Evolutionary conservation across 1,284 basidiomycete genomes (phyloP), one percentile per base, ranked within the genome.

Genomic region (Cryptococcus deneoformans): DNA sequence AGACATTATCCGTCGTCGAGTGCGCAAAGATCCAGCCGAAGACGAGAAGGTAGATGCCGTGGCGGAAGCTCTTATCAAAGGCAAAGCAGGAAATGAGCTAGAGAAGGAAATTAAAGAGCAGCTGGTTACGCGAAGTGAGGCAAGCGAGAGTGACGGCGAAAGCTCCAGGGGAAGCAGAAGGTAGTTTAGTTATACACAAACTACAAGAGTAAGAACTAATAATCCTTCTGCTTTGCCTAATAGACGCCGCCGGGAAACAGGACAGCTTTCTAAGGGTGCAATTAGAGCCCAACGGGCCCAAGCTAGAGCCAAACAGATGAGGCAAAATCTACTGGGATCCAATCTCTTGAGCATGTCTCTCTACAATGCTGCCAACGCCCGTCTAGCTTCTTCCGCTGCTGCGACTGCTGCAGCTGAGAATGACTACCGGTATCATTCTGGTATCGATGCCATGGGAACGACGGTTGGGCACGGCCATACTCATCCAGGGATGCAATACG

Each of bases 31-130:
- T 53, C 68, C 69, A 5, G 59, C 69, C 24, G 74, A 76, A 58
- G 74, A 76, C 58, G 70, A 75, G 16, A 76, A 75, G 52, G 72
- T 73, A 39, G 73, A 75, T 10, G 74, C 72, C 10, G 72, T 76
- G 2, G 74, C 74, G 12, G 68, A 71, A 12, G 62, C 69, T 10
- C 47, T 76, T 50, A 75, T 76, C 43, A 65, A 75, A 56, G 74
- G 74, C 8, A 75, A 75, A 59, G 63, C 67, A 5, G 72, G 74
- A 0, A 56, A 66, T 2, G 59, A 57, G 29, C 64, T 76, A 6
- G 74, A 73, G 56, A 60, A 60, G 14, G 74, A 73, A 55, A 72
- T 76, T 57, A 69, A 70, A 56, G 63, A 70, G 3, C 68, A 71
- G 50, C 54, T 76, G 54, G 62, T 62, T 14, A 46, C 37, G n/a